These are phyloP conservation scores for Vigna mungo DNA, from an alignment of 306 rosid species.

Conservation along the genomic window DNA sequence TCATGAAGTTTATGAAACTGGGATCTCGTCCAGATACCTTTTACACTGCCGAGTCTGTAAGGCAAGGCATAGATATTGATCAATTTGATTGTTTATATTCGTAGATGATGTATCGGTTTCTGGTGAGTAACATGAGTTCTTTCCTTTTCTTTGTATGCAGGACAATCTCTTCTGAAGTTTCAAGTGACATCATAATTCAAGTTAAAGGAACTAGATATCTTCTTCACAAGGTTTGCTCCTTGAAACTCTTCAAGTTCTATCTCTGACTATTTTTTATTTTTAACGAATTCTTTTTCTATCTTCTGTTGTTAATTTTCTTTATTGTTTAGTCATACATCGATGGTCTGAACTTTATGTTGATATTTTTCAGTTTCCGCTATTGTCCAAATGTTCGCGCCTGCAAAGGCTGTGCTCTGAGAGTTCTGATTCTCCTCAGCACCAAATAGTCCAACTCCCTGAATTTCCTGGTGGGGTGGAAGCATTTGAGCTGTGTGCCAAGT, in stretches of 20 bases:
- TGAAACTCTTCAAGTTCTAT: conserved; percentile 17
- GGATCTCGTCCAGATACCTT: conserved; percentile 94
- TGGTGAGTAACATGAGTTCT: conserved; percentile 11
- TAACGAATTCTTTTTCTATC: background rate
- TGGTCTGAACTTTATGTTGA: conserved; percentile 36
- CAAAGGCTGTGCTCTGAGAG: conserved; percentile 78
- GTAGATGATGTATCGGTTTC: background rate
- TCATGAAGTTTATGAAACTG: conserved; percentile 98
- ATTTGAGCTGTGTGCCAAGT: conserved; percentile 91
- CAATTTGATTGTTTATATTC: background rate
- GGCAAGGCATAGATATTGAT: conserved; percentile 51
- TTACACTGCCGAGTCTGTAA: conserved; percentile 75
- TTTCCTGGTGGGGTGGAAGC: conserved; percentile 84
- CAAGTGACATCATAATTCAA: conserved; percentile 90
- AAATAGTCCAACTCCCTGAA: conserved; percentile 77
- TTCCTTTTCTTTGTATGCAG: conserved; percentile 54
- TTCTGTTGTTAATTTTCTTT: background rate
- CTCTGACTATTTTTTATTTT: background rate
- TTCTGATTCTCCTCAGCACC: conserved; percentile 62
- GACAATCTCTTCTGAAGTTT: conserved; percentile 89
- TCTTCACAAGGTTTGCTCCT: conserved; percentile 81
- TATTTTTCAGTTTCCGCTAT: conserved; percentile 81
- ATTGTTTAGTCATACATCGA: background rate
- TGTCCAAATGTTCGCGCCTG: conserved; percentile 79
- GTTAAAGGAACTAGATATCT: conserved; percentile 83